Conservation (phyloP, 2,329 filamentous ascomycete species). For the Alternaria solani region DNA sequence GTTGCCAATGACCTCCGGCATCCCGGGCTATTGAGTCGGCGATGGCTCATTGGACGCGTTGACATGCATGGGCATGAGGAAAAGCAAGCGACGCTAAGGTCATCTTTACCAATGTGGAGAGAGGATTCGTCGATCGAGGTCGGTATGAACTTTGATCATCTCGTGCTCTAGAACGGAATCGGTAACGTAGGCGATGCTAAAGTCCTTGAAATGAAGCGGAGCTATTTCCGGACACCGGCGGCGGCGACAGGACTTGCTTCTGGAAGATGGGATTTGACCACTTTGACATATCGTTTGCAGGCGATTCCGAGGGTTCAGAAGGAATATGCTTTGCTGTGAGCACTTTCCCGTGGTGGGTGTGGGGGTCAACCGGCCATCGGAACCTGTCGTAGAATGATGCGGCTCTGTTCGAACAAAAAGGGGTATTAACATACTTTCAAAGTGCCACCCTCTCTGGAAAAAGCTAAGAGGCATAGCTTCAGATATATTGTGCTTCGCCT, state of each 20-base stretch:
- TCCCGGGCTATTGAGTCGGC: too few relatives aligned
- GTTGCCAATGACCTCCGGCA: too few relatives aligned
- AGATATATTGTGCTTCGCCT: neutral
- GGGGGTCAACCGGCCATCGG: neutral
- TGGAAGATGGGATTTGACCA: neutral
- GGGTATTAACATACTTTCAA: fast-evolving
- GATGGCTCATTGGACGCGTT: neutral
- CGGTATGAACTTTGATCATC: neutral
- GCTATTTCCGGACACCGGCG: neutral
- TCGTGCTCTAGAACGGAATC: neutral
- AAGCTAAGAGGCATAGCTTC: neutral
- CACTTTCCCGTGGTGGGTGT: neutral
- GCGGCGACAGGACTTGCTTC: neutral
- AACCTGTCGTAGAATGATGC: neutral
- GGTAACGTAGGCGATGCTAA: neutral
- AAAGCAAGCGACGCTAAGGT: neutral
- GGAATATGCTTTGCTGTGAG: neutral
- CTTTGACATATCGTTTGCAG: neutral
- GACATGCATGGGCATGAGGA: neutral
- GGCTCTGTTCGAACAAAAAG: neutral
- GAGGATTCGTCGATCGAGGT: neutral
- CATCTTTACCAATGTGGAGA: neutral
- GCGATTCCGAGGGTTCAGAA: neutral
- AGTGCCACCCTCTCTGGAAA: neutral
- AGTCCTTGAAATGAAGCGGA: neutral